phyloP scores from a whole-genome alignment of 2,329 filamentous ascomycete species.

The Simplicillium aogashimaense region DNA sequence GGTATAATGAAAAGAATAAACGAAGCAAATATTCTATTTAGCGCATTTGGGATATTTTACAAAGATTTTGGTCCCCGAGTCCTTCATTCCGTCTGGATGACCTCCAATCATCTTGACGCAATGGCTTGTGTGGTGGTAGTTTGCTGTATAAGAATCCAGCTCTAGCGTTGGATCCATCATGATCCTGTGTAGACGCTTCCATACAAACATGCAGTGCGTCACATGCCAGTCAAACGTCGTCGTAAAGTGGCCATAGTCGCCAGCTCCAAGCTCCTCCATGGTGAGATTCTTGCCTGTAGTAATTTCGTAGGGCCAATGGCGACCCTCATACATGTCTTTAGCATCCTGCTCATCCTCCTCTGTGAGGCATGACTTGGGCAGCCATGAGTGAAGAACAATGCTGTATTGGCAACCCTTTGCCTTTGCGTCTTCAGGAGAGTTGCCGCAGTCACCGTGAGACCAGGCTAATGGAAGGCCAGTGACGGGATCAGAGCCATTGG shows the following conservation, averaged over 20 bases:
- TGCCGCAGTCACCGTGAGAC: slow-evolving; percentile 12
- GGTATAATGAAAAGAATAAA: background rate
- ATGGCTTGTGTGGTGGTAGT: slow-evolving; percentile 12
- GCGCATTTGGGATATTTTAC: slow-evolving; percentile 11
- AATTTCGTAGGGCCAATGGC: slow-evolving; percentile 8
- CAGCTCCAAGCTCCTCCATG: slow-evolving; percentile 8
- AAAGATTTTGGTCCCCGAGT: slow-evolving; percentile 11
- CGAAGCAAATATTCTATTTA: background rate
- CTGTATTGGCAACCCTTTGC: slow-evolving; percentile 9
- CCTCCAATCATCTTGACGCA: slow-evolving; percentile 12
- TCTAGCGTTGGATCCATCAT: slow-evolving; percentile 8
- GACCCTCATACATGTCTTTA: slow-evolving; percentile 11
- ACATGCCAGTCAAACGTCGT: slow-evolving; percentile 13
- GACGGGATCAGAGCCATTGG: slow-evolving; percentile 6
- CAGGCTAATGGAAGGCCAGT: slow-evolving; percentile 9
- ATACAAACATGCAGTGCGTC: slow-evolving; percentile 11
- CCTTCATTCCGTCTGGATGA: slow-evolving; percentile 5
- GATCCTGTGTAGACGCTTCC: slow-evolving; percentile 12
- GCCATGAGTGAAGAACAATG: slow-evolving; percentile 13
- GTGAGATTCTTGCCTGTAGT: slow-evolving; percentile 8
- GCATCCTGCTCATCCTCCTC: slow-evolving; percentile 12
- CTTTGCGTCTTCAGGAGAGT: slow-evolving; percentile 8
- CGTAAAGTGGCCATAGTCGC: slow-evolving; percentile 10
- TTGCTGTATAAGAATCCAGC: slow-evolving; percentile 12
- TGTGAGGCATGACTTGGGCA: slow-evolving; percentile 10